Evolutionary conservation across 129 eudicot species (phyloP), one percentile per base, ranked within the genome.

Genomic region (Flaveria linearis): DNA sequence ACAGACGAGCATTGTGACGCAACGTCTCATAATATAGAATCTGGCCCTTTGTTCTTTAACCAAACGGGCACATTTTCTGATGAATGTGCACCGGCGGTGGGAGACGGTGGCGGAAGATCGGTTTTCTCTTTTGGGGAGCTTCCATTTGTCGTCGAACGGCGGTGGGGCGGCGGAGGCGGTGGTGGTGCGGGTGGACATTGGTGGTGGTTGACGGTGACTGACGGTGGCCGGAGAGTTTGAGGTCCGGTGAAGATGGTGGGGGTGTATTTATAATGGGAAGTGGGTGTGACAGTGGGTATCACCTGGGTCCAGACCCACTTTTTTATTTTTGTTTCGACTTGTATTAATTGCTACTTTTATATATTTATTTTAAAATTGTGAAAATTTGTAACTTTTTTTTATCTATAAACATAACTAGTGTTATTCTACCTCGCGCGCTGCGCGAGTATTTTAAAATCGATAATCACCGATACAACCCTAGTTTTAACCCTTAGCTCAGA

Each of bases 1-100:
- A 43, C 97, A 91, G 45, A 88, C 57, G 52, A 91, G 90, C 97
- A 91, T 91, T 17, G 90, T 85, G 57, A 91, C 94, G 51, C 97
- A 91, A 4, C 94, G 87, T 41, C 92, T 74, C 87, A 91, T 83
- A 84, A 91, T 88, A 76, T 91, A 91, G 57, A 88, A 88, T 64
- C 94, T 85, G 5, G 97, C 94, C 66, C 97, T 80, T 60, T 91
- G 94, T 77, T 91, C 94, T 61, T 91, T 91, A 1, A 91, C 92
- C 4, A 91, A 76, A 0, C 82, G 81, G 8, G 88, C 91, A 71
- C 92, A 88, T 73, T 86, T 91, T 64, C 94, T 80, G 23, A 88
- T 83, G 61, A 91, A 91, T 0, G 88, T 73, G 74, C 93, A 91
- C 16, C 87, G 88, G 57, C 86, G 86, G 66, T 81, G 85, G 39